Percentiles rank a stretch among this genome's conserved stretches.
These are phyloP conservation scores for Hypomyces perniciosus DNA, from an alignment of 2,329 filamentous ascomycete species.

Conservation along the genomic window DNA sequence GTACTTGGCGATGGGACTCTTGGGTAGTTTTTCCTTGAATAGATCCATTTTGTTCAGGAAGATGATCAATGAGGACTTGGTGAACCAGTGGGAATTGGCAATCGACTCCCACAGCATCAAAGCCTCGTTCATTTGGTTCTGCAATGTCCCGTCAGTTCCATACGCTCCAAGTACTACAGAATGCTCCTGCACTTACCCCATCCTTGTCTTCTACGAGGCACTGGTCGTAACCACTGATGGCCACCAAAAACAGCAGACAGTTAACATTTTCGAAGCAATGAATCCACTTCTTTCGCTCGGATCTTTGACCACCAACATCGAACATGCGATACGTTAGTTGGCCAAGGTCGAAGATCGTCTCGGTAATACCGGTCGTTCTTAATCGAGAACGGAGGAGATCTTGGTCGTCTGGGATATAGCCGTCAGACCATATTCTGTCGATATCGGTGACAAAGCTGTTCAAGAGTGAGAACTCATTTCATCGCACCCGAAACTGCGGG, in stretches of 20 bases:
- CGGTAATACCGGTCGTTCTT: slow-evolving; percentile 90
- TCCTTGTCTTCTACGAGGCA: slow-evolving; percentile 95
- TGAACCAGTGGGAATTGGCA: slow-evolving; percentile 82
- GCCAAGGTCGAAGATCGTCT: slow-evolving; percentile 88
- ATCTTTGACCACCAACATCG: slow-evolving; percentile 86
- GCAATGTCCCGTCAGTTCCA: slow-evolving; percentile 15
- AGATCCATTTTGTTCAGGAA: slow-evolving; percentile 87
- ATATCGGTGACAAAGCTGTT: slow-evolving; percentile 75
- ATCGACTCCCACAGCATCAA: slow-evolving; percentile 84
- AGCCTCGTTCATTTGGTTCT: slow-evolving; percentile 91
- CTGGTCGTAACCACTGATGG: slow-evolving; percentile 94
- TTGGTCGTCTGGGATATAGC: slow-evolving; percentile 87
- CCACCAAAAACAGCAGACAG: slow-evolving; percentile 85
- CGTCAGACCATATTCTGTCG: slow-evolving; percentile 66
- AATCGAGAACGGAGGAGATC: slow-evolving; percentile 87
- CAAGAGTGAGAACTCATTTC: slow-evolving; percentile 14
- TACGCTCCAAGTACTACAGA: neutral
- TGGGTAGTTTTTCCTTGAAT: slow-evolving; percentile 68
- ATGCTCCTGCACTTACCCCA: slow-evolving; percentile 56
- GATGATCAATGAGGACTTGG: slow-evolving; percentile 72
- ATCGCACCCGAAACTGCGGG: neutral
- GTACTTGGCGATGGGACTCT: slow-evolving; percentile 65
- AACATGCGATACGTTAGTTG: slow-evolving; percentile 96
- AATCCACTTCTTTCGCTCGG: slow-evolving; percentile 96
- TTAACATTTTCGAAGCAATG: slow-evolving; percentile 95